Conservation (phyloP, 192 early-diverging fungal genomes). For the Linderina pennispora region DNA sequence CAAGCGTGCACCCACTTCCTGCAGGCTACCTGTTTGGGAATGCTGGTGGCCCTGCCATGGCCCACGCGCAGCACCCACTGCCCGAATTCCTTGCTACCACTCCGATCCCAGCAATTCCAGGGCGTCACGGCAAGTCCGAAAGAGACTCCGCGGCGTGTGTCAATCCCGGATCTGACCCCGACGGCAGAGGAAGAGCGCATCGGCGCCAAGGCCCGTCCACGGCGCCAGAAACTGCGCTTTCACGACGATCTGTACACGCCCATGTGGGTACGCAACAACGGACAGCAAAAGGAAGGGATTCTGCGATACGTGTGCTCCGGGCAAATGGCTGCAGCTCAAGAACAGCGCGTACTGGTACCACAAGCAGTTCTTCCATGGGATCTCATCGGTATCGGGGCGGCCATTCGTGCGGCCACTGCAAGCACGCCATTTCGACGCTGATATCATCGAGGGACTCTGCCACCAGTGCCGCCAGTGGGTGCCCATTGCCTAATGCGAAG, state of each 20-base stretch:
- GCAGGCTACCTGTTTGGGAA: no score
- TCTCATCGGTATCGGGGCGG: constrained; percentile 77
- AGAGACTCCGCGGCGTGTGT: constrained; percentile 35
- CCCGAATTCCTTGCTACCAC: no score
- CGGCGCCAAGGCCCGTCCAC: constrained; percentile 37
- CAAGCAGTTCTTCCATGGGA: constrained; percentile 83
- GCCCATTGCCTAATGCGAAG: constrained; percentile 68
- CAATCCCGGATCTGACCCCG: constrained; percentile 24
- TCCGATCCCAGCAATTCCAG: constrained; percentile 37
- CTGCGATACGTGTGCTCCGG: constrained; percentile 74
- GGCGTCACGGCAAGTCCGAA: constrained; percentile 42
- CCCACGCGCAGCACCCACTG: no score
- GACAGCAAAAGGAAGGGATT: constrained; percentile 75
- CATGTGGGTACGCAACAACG: constrained; percentile 71
- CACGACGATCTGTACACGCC: constrained; percentile 75
- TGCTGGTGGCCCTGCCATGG: no score
- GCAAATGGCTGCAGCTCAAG: constrained; percentile 83
- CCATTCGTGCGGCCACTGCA: constrained; percentile 68
- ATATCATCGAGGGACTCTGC: constrained; percentile 72
- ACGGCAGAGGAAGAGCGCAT: constrained; percentile 22
- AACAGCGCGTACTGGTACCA: constrained; percentile 89
- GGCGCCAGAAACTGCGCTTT: constrained; percentile 69
- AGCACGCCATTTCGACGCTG: constrained; percentile 59
- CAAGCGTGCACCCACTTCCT: no score
- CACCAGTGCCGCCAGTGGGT: constrained; percentile 83